Evolutionary conservation across 352 stramenopile species (phyloP).

Genomic region (Saprolegnia diclina): DNA sequence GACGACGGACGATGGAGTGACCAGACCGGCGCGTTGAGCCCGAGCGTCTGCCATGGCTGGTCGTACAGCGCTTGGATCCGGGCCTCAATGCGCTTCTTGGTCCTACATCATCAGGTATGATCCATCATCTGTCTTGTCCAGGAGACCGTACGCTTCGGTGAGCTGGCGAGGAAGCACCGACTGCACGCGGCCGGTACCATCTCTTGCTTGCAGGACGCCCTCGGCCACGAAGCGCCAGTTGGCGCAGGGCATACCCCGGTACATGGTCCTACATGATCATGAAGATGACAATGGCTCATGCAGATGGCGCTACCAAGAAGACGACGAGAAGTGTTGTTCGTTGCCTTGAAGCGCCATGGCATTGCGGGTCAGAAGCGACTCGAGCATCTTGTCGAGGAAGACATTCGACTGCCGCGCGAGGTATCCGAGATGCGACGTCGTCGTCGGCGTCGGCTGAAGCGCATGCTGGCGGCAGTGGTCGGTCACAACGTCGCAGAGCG

Average conservation of each 20-base stretch:
- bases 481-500: slow-evolving; percentile 13
- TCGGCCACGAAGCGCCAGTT: slow-evolving; percentile 25
- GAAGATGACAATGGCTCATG: background rate
- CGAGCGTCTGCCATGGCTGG: slow-evolving; percentile 7
- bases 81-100: slow-evolving; percentile 9
- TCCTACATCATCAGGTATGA: slow-evolving; percentile 22
- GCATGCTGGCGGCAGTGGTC: background rate
- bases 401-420: background rate
- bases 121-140: background rate
- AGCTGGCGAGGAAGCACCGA: background rate
- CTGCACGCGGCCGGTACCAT: background rate
- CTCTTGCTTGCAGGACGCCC: background rate
- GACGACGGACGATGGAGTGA: background rate
- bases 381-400: slow-evolving; percentile 15
- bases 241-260: slow-evolving; percentile 2
- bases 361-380: slow-evolving; percentile 15
- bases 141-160: slow-evolving; percentile 2
- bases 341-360: slow-evolving; percentile 21
- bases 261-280: slow-evolving; percentile 10
- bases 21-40: background rate
- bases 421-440: background rate
- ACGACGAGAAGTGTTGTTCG: slow-evolving; percentile 13
- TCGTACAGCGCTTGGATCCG: slow-evolving; percentile 12
- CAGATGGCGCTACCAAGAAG: background rate
- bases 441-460: background rate